Base-by-base conservation (phyloP, 2,329 filamentous ascomycete genomes). In the Botrytis fabae region DNA sequence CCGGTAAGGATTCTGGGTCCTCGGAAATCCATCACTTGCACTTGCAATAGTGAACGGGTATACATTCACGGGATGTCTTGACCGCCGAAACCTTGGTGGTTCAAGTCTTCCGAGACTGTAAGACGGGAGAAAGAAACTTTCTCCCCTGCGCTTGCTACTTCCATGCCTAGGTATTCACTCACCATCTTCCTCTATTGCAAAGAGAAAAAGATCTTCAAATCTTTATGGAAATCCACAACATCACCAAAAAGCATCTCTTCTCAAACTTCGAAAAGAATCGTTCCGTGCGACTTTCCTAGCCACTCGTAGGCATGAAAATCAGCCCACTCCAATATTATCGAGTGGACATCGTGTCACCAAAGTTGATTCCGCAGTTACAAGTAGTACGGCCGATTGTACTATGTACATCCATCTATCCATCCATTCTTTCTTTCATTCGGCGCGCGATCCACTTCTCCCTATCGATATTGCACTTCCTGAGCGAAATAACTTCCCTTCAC, bases 341-440 rank as follows among this genome's bases (percentile, higher is more conserved):
- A 40, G 64, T 32, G 22, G 7, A n/a, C 65, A 16, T 42, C 22
- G 48, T 68, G 35, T 57, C 48, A 68, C 65, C 42, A 68, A 32
- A 54, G 16, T 3, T n/a, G 12, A 68, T 68, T 42, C 35, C 35
- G 46, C 25, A n/a, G 35, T 42, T 57, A 42, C 65, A 42, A 68
- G 64, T 57, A 68, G 48, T 68, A 57, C 65, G n/a, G 25, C 35
- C 65, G 65, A 40, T 57, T 42, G 65, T 57, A 57, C 65, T 20
- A 32, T 68, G 65, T 28, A 68, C 44, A 38, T 65, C 44, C 65
- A 68, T 35, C 28, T 20, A 57, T 25, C 32, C 32, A 32, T 32
- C 32, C 32, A 32, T 25, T 20, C 32, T n/a, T 25, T 25, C 48
- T 10, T 68, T 57, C 8, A 32, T 68, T 68, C 35, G 25, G 48